These are phyloP conservation scores for Ampelomyces quisqualis DNA, from an alignment of 2,329 filamentous ascomycete genomes.

Conservation along the genomic window DNA sequence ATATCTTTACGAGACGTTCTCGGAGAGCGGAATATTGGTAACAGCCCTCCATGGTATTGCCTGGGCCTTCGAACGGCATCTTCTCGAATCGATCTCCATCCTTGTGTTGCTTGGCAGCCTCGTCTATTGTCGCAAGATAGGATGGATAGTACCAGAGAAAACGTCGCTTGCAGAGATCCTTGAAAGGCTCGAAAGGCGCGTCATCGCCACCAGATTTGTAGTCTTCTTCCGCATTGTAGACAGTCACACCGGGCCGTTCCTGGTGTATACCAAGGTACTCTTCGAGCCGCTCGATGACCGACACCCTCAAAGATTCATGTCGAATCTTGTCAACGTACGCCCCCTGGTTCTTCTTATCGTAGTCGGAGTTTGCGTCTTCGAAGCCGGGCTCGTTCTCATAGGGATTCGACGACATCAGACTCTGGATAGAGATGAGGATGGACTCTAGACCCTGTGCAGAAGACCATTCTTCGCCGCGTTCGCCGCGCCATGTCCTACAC, in stretches of 20 bases:
- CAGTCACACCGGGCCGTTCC: constrained; percentile 40
- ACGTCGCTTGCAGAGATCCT: constrained; percentile 83
- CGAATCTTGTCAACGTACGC: constrained; percentile 85
- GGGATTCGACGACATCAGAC: constrained; percentile 88
- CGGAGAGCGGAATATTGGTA: constrained; percentile 80
- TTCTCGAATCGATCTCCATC: constrained; percentile 66
- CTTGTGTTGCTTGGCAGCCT: constrained; percentile 62
- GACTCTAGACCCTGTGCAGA: constrained; percentile 94
- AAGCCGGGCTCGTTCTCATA: constrained; percentile 97
- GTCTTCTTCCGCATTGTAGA: constrained; percentile 55
- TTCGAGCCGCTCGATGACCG: constrained; percentile 83
- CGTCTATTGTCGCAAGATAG: constrained; percentile 71
- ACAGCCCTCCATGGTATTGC: constrained; percentile 81
- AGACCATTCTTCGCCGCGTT: constrained; percentile 92
- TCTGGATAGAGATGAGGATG: constrained; percentile 92
- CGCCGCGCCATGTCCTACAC: constrained; percentile 83
- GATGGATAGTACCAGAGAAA: constrained; percentile 96
- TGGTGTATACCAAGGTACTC: constrained; percentile 67
- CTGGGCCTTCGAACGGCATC: constrained; percentile 81
- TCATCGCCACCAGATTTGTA: constrained; percentile 53
- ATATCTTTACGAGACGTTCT: constrained; percentile 67
- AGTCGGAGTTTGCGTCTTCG: constrained; percentile 67
- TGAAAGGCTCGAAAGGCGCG: constrained; percentile 78
- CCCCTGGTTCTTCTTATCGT: constrained; percentile 72
- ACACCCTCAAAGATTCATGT: constrained; percentile 84